Evolutionary conservation across 192 early-diverging fungal species (phyloP), one percentile per base, ranked within the genome.

Genomic region (Rhizoclosmatium globosum): DNA sequence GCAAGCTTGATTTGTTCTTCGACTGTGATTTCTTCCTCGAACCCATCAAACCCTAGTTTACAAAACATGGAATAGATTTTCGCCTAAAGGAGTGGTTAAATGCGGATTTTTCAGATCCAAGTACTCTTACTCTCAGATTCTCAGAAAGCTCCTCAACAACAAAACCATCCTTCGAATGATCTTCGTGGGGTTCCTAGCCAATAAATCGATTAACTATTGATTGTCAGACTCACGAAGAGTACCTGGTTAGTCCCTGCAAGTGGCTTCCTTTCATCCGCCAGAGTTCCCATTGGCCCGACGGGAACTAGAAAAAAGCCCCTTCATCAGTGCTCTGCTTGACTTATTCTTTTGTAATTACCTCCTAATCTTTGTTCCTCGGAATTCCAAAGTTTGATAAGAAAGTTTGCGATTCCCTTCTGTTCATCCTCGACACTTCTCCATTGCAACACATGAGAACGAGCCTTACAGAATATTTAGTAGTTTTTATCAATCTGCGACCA

Each of bases 21-120:
- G 1, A 64, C 58, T 44, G 58, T 58, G 3, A 86, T 70, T 9
- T 31, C 66, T 31, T 72, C 61, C 19, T 56, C 6, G 48, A 71
- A 62, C 4, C 71, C 15, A 7, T 83, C 81, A 59, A 87, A 85
- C 4, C 84, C 86, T 3, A 87, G 74, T 62, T 87, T 85, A 75
- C 81, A 82, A 48, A 85, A 85, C 70, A 85, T 75, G 3, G 82
- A 84, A 73, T 85, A 88, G 1, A 86, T 85, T 69, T 87, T 87
- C 19, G 83, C 83, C 76, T 82, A 61, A 11, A 46, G 47, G 17
- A 68, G 31, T 1, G 0, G 39, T 68, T 23, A 46, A n/a, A 70
- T 23, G 1, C 38, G 45, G 59, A 38, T 13, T 48, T n/a, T n/a
- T 39, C 11, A 62, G 9, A 57, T 19, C 71, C 6, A 64, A 7